Base-by-base conservation (phyloP, 2,329 filamentous ascomycete genomes). In the Ophiostoma perfectum region DNA sequence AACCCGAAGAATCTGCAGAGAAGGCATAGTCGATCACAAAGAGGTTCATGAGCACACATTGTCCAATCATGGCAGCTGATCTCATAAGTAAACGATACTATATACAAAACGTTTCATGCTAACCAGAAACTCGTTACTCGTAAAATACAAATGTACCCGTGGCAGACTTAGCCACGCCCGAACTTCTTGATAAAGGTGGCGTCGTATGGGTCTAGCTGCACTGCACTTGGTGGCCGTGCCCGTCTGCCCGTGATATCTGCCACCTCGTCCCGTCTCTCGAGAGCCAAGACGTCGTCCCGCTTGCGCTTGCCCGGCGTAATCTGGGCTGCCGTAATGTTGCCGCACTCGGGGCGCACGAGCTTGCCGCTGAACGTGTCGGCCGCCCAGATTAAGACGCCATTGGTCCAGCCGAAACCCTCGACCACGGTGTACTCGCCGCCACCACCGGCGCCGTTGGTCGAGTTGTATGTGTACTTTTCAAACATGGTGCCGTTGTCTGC, bases 371-470 rank as follows among this genome's bases (percentile, higher is more conserved):
- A 90, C 7, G 81, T 81, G 73, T 90, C 88, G 8, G 83, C 86
- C 0, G 82, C 80, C 87, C 87, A 90, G 66, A 90, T 84, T 42
- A 90, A 75, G 66, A 90, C 87, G 42, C 88, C 88, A 72, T 90
- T 90, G 0, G 85, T 86, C 88, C 88, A 90, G 6, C 88, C 88
- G 72, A 90, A 90, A 0, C 88, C 88, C 77, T 89, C 86, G 2
- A 89, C 88, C 5, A 90, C 88, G 67, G 84, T 82, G 75, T 90
- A 90, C 79, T 90, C 88, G 71, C 88, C 88, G 5, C 88, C 88
- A 6, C 85, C 79, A 41, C 88, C 88, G 1, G 84, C 86, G 0
- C 82, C 83, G 71, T 88, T 87, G 63, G 82, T 86, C 7, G 83
- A 77, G 68, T 83, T 84, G 72, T 88, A 85, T 12, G 79, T 80